Evolutionary conservation across 1,284 basidiomycete genomes (phyloP).

Genomic region (Fomitopsis pinicola): DNA sequence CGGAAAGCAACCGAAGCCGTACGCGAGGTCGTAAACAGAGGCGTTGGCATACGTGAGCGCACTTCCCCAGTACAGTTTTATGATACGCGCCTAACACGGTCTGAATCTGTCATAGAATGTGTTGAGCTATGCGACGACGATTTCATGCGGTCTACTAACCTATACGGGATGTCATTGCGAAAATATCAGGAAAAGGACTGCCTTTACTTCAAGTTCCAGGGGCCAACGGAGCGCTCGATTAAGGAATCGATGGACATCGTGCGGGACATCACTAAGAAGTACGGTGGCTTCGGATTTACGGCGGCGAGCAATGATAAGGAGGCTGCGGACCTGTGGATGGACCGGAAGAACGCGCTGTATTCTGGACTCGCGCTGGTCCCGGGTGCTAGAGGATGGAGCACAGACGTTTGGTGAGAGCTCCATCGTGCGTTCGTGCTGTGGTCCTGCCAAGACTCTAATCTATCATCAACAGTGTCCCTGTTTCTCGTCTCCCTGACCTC

Average conservation of each 20-base stretch:
- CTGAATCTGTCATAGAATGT: slow-evolving; percentile 38
- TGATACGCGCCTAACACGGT: background rate
- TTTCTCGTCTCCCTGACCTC: slow-evolving; percentile 73
- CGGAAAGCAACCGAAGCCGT: slow-evolving; percentile 70
- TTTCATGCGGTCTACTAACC: slow-evolving; percentile 71
- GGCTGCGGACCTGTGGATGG: slow-evolving; percentile 78
- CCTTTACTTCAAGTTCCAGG: slow-evolving; percentile 89
- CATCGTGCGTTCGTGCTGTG: slow-evolving; percentile 1
- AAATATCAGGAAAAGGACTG: slow-evolving; percentile 70
- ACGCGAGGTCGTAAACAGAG: slow-evolving; percentile 71
- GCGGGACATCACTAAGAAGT: slow-evolving; percentile 50
- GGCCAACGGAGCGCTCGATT: slow-evolving; percentile 55
- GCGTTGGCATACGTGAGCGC: slow-evolving; percentile 61
- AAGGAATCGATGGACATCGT: slow-evolving; percentile 61
- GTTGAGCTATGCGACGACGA: slow-evolving; percentile 74
- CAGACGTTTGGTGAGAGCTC: slow-evolving; percentile 75
- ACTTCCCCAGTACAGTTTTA: background rate
- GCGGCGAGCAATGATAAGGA: slow-evolving; percentile 67
- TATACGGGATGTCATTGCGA: slow-evolving; percentile 50
- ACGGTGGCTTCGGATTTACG: slow-evolving; percentile 69
- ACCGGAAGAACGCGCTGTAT: slow-evolving; percentile 82
- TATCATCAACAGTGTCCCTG: slow-evolving; percentile 49
- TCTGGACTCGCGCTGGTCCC: slow-evolving; percentile 64
- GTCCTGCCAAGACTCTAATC: background rate
- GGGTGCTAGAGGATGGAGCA: slow-evolving; percentile 68